These are phyloP conservation scores for Hansenula sp. DNA, from an alignment of 1,139 yeast genomes.

Conservation along the genomic window DNA sequence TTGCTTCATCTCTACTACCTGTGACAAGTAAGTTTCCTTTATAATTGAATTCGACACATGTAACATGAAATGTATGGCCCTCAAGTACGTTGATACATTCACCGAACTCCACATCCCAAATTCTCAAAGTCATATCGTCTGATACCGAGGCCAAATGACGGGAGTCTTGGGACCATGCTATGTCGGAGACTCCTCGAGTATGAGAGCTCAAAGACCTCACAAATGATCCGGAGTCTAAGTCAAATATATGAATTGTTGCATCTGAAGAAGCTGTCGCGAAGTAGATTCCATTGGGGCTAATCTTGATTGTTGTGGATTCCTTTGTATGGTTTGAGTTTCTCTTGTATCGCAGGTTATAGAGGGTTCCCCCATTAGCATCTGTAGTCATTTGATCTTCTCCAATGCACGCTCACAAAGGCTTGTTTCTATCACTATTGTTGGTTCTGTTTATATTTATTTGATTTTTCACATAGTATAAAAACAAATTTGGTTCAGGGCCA, in stretches of 20 bases:
- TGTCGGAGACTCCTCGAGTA: conserved; percentile 60
- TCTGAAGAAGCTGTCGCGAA: conserved; percentile 59
- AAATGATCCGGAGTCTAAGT: conserved; percentile 27
- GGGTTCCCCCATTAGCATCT: neutral
- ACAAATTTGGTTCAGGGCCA: neutral
- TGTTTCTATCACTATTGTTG: neutral
- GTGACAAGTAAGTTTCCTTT: conserved; percentile 78
- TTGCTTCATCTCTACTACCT: conserved; percentile 89
- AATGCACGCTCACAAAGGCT: too few relatives aligned
- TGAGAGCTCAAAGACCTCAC: conserved; percentile 52
- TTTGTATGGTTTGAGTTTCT: conserved; percentile 6
- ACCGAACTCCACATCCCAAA: conserved; percentile 59
- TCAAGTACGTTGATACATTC: conserved; percentile 54
- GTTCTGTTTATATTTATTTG: neutral
- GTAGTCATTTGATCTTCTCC: too few relatives aligned
- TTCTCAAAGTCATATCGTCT: conserved; percentile 76
- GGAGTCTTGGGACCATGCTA: conserved; percentile 77
- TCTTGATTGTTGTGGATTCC: conserved; percentile 41
- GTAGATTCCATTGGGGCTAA: conserved; percentile 60
- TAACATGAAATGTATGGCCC: conserved; percentile 86
- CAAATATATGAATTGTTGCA: conserved; percentile 40
- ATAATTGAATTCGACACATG: conserved; percentile 62
- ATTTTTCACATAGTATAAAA: neutral
- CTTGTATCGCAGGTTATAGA: conserved; percentile 10
- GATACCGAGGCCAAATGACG: conserved; percentile 75